phyloP scores from a whole-genome alignment of 1,284 basidiomycete genomes.

The Dichomitus squalens region DNA sequence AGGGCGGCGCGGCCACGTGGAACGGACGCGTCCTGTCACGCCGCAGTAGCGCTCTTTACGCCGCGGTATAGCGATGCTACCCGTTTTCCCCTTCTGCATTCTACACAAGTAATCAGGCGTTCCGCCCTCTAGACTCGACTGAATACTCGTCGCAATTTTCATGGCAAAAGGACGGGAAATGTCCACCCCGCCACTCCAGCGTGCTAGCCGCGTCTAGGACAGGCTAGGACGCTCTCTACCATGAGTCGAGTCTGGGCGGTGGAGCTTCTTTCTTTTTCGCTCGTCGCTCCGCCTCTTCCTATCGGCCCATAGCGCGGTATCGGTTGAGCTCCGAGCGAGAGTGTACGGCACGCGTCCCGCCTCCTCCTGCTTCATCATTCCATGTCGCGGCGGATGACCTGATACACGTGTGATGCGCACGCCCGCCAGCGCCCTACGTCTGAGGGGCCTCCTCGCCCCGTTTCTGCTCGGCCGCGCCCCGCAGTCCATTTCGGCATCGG shows the following conservation, averaged over 20 bases:
- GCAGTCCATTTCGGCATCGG: neutral
- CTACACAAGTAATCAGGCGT: no score
- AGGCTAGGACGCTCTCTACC: no score
- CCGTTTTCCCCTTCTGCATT: no score
- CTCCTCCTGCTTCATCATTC: neutral
- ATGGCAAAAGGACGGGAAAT: neutral
- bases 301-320: neutral
- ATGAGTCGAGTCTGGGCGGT: no score
- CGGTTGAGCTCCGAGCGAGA: neutral
- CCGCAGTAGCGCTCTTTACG: neutral
- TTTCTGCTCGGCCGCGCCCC: neutral
- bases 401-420: slow-evolving; percentile 36
- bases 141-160: neutral
- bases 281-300: neutral
- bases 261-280: neutral
- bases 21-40: neutral
- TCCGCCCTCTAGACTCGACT: no score
- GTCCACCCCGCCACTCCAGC: no score
- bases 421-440: slow-evolving; percentile 23
- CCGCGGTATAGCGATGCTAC: neutral
- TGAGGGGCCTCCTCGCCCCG: neutral
- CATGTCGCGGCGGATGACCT: neutral
- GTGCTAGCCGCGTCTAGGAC: no score
- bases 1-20: neutral
- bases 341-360: neutral